A percentile compares a stretch with the other conserved stretches of the same genome.
These are phyloP conservation scores for Sporothrix protearum DNA, from an alignment of 2,329 filamentous ascomycete species.

Conservation along the genomic window DNA sequence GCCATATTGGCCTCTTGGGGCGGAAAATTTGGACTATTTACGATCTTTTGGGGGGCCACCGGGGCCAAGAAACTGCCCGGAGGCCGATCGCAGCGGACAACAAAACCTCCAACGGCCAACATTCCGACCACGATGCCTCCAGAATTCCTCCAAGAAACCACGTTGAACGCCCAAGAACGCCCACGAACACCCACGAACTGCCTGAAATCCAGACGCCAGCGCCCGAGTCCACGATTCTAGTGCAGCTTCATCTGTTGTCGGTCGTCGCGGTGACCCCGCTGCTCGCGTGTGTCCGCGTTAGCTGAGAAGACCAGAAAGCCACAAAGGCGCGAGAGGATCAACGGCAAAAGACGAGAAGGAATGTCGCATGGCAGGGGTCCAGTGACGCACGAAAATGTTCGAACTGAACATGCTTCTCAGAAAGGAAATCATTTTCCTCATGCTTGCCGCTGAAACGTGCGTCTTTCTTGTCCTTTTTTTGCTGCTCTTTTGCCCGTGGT, in stretches of 20 bases:
- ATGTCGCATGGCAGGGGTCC: not conserved
- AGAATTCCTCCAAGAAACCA: not conserved
- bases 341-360: not conserved
- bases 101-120: conserved; percentile 7
- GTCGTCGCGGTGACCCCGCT: conserved; percentile 1
- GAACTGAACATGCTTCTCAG: not conserved
- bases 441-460: not conserved
- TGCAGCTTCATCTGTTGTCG: not conserved
- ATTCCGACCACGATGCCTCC: not conserved
- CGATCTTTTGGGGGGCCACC: not conserved
- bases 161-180: not conserved
- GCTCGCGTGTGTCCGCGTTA: conserved; percentile 2
- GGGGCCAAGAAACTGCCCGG: not conserved
- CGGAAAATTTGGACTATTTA: not conserved
- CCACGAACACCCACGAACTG: not conserved
- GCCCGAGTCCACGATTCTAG: not conserved
- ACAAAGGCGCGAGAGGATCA: not conserved
- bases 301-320: not conserved
- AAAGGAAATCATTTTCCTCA: not conserved
- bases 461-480: not conserved
- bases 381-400: not conserved
- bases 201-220: no score
- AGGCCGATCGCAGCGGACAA: conserved; percentile 3
- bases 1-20: not conserved
- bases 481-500: not conserved